Conservation (phyloP, 2,329 filamentous ascomycete species). For the Hyphodiscus sp. region DNA sequence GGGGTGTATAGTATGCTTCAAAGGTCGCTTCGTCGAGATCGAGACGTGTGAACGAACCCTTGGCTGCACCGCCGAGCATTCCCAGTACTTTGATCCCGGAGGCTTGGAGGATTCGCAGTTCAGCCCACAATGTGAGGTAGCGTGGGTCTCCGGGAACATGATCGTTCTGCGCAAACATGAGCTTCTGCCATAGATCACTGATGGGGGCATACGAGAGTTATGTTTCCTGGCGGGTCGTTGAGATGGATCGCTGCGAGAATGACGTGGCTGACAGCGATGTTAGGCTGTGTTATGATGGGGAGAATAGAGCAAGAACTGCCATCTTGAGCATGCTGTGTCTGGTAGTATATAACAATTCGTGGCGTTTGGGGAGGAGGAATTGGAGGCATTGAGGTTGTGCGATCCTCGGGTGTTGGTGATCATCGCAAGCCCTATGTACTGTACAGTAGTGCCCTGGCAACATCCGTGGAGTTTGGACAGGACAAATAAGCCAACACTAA, state of each 20-base stretch:
- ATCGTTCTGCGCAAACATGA: slow-evolving; percentile 57
- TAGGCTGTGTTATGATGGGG: slow-evolving; percentile 39
- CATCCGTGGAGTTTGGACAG: neutral
- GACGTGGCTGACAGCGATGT: slow-evolving; percentile 67
- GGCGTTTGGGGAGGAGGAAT: slow-evolving; percentile 22
- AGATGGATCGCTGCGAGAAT: slow-evolving; percentile 84
- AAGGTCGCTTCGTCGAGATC: slow-evolving; percentile 54
- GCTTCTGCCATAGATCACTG: slow-evolving; percentile 62
- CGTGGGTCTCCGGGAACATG: slow-evolving; percentile 59
- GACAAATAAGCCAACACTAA: no score
- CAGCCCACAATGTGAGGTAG: slow-evolving; percentile 71
- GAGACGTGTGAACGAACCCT: slow-evolving; percentile 61
- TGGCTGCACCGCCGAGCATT: slow-evolving; percentile 82
- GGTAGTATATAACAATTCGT: slow-evolving; percentile 52
- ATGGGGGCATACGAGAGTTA: slow-evolving; percentile 44
- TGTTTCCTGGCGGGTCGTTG: slow-evolving; percentile 53
- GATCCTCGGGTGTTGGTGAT: neutral
- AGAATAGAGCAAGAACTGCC: slow-evolving; percentile 52
- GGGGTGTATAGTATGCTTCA: slow-evolving; percentile 65
- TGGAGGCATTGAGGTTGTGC: slow-evolving; percentile 23
- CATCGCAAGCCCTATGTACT: neutral
- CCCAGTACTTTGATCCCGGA: slow-evolving; percentile 73
- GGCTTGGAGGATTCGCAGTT: slow-evolving; percentile 64
- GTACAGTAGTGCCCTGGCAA: neutral
- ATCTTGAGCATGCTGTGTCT: slow-evolving; percentile 53